Base-by-base conservation (phyloP, 2,329 filamentous ascomycete species). In the Fusarium sp. region DNA sequence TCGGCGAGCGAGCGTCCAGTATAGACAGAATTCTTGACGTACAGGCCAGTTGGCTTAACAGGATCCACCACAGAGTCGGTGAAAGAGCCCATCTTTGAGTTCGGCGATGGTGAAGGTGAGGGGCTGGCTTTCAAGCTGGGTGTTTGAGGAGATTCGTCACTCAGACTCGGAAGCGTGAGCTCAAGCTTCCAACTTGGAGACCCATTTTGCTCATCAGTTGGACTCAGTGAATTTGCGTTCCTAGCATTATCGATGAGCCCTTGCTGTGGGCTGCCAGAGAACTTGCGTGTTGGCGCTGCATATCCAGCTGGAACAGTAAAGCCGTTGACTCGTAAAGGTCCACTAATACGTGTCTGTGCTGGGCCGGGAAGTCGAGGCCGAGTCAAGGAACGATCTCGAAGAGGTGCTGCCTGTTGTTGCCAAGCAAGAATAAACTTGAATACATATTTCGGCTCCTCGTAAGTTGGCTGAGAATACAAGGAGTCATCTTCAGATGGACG, bases 351-450 rank as follows among this genome's bases (percentile, higher is more conserved):
- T 18, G 87, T 84, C 75, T 95, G 93, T 0, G 93, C 93, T 1
- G 92, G 88, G 7, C 86, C 85, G 1, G 93, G 93, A 8, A 96
- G 86, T 18, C 91, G 86, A 4, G 93, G 93, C 10, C 90, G 87
- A 27, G 86, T 86, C 25, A 95, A 84, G n/a, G 91, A 86, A 7
- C 90, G 88, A 44, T 91, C 88, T 7, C 87, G 88, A 1, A 84
- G 83, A 58, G 88, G 85, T 70, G 87, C 85, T 25, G 85, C 80
- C 29, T 87, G 87, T 54, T 86, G 82, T 44, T 90, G 86, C 86
- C 89, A 92, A 66, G 92, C 91, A 5, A 94, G 86, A 15, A 91
- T 89, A 77, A 95, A 95, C 69, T 91, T 93, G 84, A 95, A 95
- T 66, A 89, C 86, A 76, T 89, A 94, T 71, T 86, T 84, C 78